These are phyloP conservation scores for Penicillium brevicompactum DNA, from an alignment of 2,329 filamentous ascomycete genomes.

Conservation along the genomic window DNA sequence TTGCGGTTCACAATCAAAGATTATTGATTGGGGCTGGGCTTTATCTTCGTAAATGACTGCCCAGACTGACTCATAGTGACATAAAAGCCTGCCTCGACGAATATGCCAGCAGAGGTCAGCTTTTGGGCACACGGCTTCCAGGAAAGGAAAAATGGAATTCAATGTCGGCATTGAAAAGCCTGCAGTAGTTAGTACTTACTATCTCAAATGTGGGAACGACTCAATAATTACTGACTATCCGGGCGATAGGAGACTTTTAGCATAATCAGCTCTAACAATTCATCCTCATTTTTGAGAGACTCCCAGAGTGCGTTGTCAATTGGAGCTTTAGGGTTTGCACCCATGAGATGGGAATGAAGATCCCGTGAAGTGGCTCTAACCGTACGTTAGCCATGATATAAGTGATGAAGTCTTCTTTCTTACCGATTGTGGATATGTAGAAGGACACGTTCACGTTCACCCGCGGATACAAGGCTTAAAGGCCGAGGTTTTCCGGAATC, in stretches of 20 bases:
- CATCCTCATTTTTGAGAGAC: background rate
- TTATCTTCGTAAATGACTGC: background rate
- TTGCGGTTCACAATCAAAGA: background rate
- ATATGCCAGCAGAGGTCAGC: background rate
- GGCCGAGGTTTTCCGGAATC: background rate
- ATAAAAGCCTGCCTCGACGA: background rate
- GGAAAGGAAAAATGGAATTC: background rate
- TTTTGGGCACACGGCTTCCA: background rate
- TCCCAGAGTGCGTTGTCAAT: background rate
- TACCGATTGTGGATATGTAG: background rate
- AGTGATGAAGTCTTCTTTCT: background rate
- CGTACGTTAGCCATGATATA: background rate
- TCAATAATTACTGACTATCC: background rate
- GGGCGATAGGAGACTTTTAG: background rate
- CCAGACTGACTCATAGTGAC: background rate
- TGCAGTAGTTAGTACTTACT: too few relatives aligned
- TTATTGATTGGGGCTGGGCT: background rate
- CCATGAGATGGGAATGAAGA: background rate
- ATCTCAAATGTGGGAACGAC: background rate
- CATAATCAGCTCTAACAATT: background rate
- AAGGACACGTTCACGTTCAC: background rate
- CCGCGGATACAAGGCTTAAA: background rate
- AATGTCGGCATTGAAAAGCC: slow-evolving; percentile 1
- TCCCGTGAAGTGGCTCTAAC: background rate
- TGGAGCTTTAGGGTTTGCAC: background rate